These are phyloP conservation scores for Galerina marginata DNA, from an alignment of 768 basidiomycete species.

Conservation along the genomic window DNA sequence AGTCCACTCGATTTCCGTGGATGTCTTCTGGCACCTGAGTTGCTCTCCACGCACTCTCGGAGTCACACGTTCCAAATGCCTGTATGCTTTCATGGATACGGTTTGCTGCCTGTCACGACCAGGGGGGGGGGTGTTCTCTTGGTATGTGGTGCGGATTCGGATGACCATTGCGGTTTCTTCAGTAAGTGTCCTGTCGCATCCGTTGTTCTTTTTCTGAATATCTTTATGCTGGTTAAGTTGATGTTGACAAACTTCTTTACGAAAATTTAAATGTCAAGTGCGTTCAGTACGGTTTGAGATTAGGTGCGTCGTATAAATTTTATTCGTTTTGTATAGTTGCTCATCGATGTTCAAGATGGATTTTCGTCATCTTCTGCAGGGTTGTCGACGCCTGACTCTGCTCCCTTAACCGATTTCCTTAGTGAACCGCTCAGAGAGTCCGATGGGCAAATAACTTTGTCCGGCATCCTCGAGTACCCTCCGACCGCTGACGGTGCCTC, in stretches of 20 bases:
- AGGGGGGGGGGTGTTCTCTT: neutral
- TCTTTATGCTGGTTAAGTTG: neutral
- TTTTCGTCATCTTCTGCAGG: neutral
- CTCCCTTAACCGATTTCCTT: too few relatives aligned
- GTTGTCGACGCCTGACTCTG: neutral
- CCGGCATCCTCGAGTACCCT: too few relatives aligned
- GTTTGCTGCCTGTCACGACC: neutral
- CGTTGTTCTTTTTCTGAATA: neutral
- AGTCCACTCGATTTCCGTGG: neutral
- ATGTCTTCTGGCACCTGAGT: neutral
- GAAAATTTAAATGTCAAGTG: neutral
- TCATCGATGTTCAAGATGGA: neutral
- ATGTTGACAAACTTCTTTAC: neutral
- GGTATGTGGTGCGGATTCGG: neutral
- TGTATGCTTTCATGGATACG: constrained; percentile 1
- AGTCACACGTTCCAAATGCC: neutral
- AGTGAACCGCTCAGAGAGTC: too few relatives aligned
- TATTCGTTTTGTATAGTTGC: too few relatives aligned
- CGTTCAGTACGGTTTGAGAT: neutral
- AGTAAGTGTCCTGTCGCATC: neutral
- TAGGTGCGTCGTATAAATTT: neutral
- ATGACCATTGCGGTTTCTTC: neutral
- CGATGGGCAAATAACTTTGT: too few relatives aligned
- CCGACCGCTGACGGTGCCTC: too few relatives aligned
- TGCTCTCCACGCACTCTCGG: neutral